Conservation (phyloP, 768 basidiomycete genomes). For the Suillus subaureus region DNA sequence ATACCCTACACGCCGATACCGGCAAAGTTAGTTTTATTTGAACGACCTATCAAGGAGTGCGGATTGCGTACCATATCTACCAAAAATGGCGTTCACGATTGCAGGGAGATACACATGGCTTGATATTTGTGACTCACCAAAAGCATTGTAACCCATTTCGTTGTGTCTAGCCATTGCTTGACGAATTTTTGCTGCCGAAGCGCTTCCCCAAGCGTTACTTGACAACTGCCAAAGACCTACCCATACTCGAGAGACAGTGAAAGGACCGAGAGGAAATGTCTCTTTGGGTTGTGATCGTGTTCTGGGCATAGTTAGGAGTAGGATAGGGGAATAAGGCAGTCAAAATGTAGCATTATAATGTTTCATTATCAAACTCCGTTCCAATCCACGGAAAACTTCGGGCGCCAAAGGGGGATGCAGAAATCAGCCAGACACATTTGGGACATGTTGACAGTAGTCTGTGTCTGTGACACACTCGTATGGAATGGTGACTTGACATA, state of each 20-base stretch:
- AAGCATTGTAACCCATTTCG: slow-evolving; percentile 53
- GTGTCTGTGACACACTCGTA: slow-evolving; percentile 13
- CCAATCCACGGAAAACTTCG: slow-evolving; percentile 19
- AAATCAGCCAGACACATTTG: not conserved
- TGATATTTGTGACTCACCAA: slow-evolving; percentile 34
- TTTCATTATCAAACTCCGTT: slow-evolving; percentile 34
- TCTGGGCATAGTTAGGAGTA: slow-evolving; percentile 22
- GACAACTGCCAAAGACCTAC: slow-evolving; percentile 86
- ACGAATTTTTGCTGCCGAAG: slow-evolving; percentile 63
- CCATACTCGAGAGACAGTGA: slow-evolving; percentile 66
- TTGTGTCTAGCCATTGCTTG: slow-evolving; percentile 67
- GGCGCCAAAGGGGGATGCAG: slow-evolving; percentile 8
- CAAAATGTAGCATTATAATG: slow-evolving; percentile 22
- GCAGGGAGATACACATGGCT: slow-evolving; percentile 12
- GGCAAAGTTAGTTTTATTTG: slow-evolving; percentile 8
- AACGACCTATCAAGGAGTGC: slow-evolving; percentile 12
- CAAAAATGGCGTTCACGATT: slow-evolving; percentile 14
- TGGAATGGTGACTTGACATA: not conserved
- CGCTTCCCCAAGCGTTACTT: slow-evolving; percentile 83
- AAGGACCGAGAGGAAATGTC: slow-evolving; percentile 58
- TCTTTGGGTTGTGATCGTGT: slow-evolving; percentile 34
- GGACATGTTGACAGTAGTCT: not conserved
- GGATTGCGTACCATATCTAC: slow-evolving; percentile 57
- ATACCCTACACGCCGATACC: slow-evolving; percentile 29
- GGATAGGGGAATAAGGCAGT: slow-evolving; percentile 14